Evolutionary conservation across 371 early-diverging fungal genomes (phyloP).

Genomic region (Mortierella sp.): DNA sequence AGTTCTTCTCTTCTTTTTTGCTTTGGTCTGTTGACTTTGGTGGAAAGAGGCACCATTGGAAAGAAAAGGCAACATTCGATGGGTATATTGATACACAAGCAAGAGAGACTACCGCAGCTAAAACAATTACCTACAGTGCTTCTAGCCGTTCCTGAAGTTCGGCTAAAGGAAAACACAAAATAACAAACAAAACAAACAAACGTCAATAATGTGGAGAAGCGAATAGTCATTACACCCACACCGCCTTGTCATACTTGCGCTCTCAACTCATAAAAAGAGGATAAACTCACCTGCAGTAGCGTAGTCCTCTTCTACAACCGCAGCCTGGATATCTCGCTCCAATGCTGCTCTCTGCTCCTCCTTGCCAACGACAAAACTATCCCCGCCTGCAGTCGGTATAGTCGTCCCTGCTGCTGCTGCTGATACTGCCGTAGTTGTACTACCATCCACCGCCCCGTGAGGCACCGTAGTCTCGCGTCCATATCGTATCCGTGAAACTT

Average conservation of each 20-base stretch:
- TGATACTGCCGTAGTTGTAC: background rate
- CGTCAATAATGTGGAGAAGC: background rate
- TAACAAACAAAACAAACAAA: background rate
- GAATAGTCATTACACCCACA: background rate
- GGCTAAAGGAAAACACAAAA: slow-evolving; percentile 6
- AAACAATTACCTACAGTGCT: background rate
- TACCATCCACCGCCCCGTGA: background rate
- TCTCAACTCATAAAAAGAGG: background rate
- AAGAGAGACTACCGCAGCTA: background rate
- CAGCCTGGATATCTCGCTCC: slow-evolving; percentile 50
- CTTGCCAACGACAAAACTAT: background rate
- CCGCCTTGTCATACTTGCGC: background rate
- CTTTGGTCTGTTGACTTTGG: background rate
- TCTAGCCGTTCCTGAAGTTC: slow-evolving; percentile 5
- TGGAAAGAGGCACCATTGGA: background rate
- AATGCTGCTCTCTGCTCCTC: slow-evolving; percentile 16
- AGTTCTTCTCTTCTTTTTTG: background rate
- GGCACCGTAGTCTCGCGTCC: slow-evolving; percentile 33
- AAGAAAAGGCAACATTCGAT: too few relatives aligned
- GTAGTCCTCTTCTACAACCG: slow-evolving; percentile 50
- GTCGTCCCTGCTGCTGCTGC: background rate
- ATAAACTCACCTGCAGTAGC: slow-evolving; percentile 37
- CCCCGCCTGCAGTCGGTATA: background rate
- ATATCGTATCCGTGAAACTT: slow-evolving; percentile 27
- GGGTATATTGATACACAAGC: background rate